Evolutionary conservation across 768 basidiomycete species (phyloP), one percentile per base, ranked within the genome.

Genomic region (Lactifluus subvellereus): DNA sequence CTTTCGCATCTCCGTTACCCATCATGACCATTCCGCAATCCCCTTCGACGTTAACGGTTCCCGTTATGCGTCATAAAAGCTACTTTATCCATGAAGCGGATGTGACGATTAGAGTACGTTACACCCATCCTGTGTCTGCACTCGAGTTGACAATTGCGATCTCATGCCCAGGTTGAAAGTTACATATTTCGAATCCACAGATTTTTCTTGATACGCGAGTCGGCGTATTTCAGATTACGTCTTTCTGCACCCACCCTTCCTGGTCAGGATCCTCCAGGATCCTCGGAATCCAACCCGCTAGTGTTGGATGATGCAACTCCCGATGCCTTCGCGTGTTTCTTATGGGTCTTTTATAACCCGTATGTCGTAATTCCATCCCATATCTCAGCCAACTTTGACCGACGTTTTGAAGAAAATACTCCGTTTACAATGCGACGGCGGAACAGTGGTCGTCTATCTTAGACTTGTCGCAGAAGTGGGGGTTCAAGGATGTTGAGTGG

Each of bases 401-500:
- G 43, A 63, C 18, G 14, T 13, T 35, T 40, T 9, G 6, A 63
- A 76, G 75, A 4, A 73, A 70, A 72, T 75, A 77, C 64, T 77
- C 75, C 0, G 50, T 73, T 1, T 79, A 79, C 49, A 72, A 77
- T 3, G 78, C 77, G 2, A 69, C 77, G 0, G 68, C 73, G 1
- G 72, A 77, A 0, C 76, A 77, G 10, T 81, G 80, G 80, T 70
- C 74, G 1, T 72, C 71, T 9, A 77, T 82, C 32, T 69, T 81
- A 27, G 60, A 59, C 22, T 72, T 78, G 9, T 74, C 78, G 7
- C 74, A 74, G 27, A 70, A 71, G 38, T 82, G 77, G 78, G 70
- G 72, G 0, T 80, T 80, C 64, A 67, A 71, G 56, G 72, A 65
- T 37, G 75, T 81, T 61, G 76, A 78, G 35, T 67, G 70, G 20